phyloP scores from a whole-genome alignment of 306 rosid species.

The Begonia fuchsioides region DNA sequence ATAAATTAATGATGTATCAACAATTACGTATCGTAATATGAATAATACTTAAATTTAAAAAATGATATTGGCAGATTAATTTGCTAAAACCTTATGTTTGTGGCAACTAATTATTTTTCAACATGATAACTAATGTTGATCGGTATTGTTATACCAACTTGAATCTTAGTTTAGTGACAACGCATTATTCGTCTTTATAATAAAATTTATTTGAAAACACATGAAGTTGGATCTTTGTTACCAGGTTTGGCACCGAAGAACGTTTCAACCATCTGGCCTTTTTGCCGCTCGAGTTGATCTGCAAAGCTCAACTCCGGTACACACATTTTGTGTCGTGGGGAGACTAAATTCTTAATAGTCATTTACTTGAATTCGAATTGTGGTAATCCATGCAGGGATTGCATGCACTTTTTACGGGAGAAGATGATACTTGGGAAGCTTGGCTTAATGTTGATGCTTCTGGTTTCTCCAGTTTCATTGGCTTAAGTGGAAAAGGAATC shows the following conservation, averaged over 20 bases:
- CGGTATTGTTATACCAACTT: too few relatives aligned
- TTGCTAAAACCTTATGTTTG: too few relatives aligned
- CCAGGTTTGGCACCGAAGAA: slow-evolving; percentile 93
- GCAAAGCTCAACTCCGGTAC: slow-evolving; percentile 80
- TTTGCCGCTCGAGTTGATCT: slow-evolving; percentile 94
- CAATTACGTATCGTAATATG: too few relatives aligned
- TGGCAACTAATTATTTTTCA: too few relatives aligned
- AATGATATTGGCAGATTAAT: too few relatives aligned
- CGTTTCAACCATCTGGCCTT: slow-evolving; percentile 92
- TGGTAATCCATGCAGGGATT: slow-evolving; percentile 49
- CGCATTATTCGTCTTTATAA: too few relatives aligned
- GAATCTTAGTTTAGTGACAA: too few relatives aligned
- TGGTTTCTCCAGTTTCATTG: slow-evolving; percentile 59
- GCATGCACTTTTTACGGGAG: slow-evolving; percentile 91
- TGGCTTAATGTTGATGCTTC: slow-evolving; percentile 86
- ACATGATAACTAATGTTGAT: too few relatives aligned
- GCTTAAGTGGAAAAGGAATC: slow-evolving; percentile 53
- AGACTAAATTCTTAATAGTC: slow-evolving; percentile 5
- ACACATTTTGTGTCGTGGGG: slow-evolving; percentile 12
- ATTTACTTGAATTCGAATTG: slow-evolving; percentile 4
- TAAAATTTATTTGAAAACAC: too few relatives aligned
- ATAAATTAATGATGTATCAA: too few relatives aligned
- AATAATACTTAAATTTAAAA: too few relatives aligned
- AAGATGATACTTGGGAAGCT: slow-evolving; percentile 95
- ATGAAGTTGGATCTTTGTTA: too few relatives aligned